Conservation (phyloP, 129 eudicot genomes). For the Chrysanthemum lavandulifolium region DNA sequence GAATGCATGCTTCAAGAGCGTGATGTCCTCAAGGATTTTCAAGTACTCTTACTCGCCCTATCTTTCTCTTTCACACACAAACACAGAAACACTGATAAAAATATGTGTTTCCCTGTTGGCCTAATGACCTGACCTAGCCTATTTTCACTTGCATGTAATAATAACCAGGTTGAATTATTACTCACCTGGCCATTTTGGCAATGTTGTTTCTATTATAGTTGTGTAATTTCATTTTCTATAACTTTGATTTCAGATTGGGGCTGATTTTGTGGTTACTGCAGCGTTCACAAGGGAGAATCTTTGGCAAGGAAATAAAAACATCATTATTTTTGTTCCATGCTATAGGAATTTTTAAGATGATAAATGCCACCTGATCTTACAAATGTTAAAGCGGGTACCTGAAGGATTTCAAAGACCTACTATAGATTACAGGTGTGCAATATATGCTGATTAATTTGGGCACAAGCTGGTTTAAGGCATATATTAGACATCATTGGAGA, state of each 20-base stretch:
- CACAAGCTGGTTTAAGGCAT: no score
- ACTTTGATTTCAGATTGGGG: slow-evolving; percentile 60
- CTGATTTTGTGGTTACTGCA: slow-evolving; percentile 71
- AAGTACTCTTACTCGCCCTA: slow-evolving; percentile 40
- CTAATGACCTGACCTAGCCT: background rate
- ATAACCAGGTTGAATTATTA: no score
- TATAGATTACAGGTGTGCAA: no score
- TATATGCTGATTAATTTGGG: no score
- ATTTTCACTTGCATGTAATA: background rate
- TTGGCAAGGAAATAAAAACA: slow-evolving; percentile 68
- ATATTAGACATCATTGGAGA: no score
- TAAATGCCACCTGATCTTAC: no score
- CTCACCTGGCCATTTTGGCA: background rate
- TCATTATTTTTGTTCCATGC: background rate
- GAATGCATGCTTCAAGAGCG: slow-evolving; percentile 87
- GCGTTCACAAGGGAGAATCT: slow-evolving; percentile 78
- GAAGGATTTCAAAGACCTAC: no score
- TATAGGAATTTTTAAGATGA: background rate
- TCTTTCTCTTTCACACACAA: background rate
- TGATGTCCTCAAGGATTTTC: slow-evolving; percentile 77
- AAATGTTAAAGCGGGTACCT: no score
- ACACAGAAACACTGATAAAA: no score
- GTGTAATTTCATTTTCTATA: background rate
- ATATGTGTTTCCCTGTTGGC: no score
- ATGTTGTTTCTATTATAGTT: background rate